Base-by-base conservation (phyloP, 2,329 filamentous ascomycete genomes). In the Fonsecaea monophora region DNA sequence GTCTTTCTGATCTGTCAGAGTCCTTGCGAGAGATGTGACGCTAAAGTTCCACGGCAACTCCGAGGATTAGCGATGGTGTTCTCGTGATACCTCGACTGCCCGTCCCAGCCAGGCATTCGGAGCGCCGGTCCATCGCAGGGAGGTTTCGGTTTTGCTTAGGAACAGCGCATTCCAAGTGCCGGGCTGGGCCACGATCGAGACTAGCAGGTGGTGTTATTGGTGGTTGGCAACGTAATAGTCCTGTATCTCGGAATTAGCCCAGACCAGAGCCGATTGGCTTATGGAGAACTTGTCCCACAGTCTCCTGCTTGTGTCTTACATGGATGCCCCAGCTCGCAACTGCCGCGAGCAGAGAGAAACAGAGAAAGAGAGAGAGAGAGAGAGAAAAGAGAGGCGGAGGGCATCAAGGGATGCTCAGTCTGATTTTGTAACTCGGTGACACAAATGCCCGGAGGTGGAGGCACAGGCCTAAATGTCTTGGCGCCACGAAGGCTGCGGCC, bases 381-480 rank as follows among this genome's bases (percentile, higher is more conserved):
- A 25, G 21, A 21, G 3, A 25, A 25, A 25, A 25, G 1, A 25
- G 25, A 25, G 25, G 3, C 3, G 25, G 42, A 9, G 42, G 42
- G 42, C n/a, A 25, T 12, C 1, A 21, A 3, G 10, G 18, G 45
- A 21, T 25, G 45, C 45, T 50, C 2, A 25, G 25, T 25, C 18
- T 50, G 45, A 50, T 21, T 50, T 50, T 50, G 3, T 18, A 21
- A 12, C 18, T 55, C 53, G 53, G 53, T 4, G 53, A 55, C 45
- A 50, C 18, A 50, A 50, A 50, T 50, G 45, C 45, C 45, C 45
- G 45, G 21, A 18, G 18, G 45, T 25, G 45, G 45, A 50, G 45
- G 18, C 45, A 6, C 21, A 21, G 9, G 45, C 12, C 45, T 25
- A 10, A 3, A 3, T 4, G 2, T 7, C 45, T 50, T 50, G 45